Evolutionary conservation across 805 yeast species (phyloP), one percentile per base, ranked within the genome.

Genomic region (Ogataea wickerhamii): DNA sequence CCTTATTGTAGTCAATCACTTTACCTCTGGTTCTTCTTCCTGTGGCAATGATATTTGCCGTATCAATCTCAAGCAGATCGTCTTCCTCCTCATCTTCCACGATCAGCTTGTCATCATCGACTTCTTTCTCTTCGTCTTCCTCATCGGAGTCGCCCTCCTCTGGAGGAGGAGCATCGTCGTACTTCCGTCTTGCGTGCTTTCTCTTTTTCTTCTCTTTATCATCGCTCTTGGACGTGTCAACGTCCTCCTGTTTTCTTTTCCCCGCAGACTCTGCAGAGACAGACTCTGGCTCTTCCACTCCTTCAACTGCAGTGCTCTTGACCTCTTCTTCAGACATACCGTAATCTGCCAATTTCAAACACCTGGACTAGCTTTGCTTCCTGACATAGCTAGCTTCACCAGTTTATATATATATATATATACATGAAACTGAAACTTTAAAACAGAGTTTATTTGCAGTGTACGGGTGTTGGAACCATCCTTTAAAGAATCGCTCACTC

Each of bases 11-110:
- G 63, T 88, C 96, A 51, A 89, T 82, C 14, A 82, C 83, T 55
- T 80, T 83, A 12, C 96, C 95, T 50, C 97, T 76, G 6, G 96
- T 88, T 69, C 96, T 84, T 64, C 95, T 74, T 11, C 94, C 93
- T 13, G 77, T 66, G n/a, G 82, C 72, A 48, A 87, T 87, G 58
- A 88, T 87, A 63, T 88, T 89, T 27, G 87, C 67, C 27, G 82
- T 70, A 55, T 86, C 95, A 49, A 88, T 85, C 62, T 83, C 95
- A 24, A 73, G 71, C 47, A 87, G 68, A 52, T 83, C 91, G 51
- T 85, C 95, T 24, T 84, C 93, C 18, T 78, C 88, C 16, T 71
- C 79, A 12, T 78, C 86, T 16, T 76, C 87, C 24, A 71, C 80
- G 22, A 71, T 64, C 28, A 73, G 69, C 32, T 71, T 52, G 43